phyloP scores from a whole-genome alignment of 148 eudicot species.

The Rhododendron williamsianum region DNA sequence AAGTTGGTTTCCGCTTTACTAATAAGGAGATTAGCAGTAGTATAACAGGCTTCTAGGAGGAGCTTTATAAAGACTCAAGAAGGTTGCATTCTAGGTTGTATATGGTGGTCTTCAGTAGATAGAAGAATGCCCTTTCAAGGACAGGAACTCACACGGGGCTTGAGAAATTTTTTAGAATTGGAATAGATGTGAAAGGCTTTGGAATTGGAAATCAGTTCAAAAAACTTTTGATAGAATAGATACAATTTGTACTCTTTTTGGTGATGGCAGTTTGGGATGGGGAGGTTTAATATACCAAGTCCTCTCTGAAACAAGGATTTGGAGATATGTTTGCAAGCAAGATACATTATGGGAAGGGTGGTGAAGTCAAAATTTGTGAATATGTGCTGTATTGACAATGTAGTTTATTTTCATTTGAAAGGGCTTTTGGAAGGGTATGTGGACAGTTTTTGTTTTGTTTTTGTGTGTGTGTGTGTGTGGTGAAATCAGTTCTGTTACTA shows the following conservation, averaged over 20 bases:
- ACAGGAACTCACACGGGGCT: neutral
- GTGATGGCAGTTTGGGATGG: neutral
- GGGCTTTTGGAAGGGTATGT: neutral
- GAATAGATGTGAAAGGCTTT: neutral
- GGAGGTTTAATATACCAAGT: neutral
- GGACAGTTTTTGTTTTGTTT: neutral
- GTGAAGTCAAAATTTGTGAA: neutral
- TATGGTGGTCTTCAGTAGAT: neutral
- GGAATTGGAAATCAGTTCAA: neutral
- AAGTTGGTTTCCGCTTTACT: neutral
- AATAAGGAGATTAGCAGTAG: neutral
- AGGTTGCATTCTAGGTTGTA: neutral
- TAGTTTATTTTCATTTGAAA: neutral
- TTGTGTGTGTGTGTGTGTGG: neutral
- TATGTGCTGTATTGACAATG: neutral
- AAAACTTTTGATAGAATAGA: neutral
- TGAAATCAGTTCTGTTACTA: neutral
- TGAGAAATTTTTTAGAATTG: neutral
- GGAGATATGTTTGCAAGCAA: neutral
- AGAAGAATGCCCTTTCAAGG: neutral
- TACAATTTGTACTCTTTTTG: neutral
- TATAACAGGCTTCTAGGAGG: neutral
- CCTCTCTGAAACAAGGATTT: neutral
- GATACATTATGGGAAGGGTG: neutral
- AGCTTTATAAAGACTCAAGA: neutral